Conservation (phyloP, 2,329 filamentous ascomycete species). For the Colletotrichum simmondsii region DNA sequence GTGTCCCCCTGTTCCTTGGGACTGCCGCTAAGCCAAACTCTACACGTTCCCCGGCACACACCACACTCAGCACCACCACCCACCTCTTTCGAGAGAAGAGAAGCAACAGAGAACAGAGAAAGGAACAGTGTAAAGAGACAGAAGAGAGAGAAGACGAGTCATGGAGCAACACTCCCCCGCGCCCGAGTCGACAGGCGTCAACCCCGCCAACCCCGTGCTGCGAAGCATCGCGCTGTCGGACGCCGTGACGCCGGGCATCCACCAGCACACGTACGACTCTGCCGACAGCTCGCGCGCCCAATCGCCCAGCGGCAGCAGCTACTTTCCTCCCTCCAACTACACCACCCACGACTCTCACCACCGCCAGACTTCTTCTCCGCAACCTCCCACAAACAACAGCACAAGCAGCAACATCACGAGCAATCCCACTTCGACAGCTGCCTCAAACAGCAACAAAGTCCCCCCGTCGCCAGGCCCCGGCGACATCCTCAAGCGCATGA, state of each 20-base stretch:
- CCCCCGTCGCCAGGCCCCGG: constrained; percentile 31
- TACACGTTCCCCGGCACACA: constrained; percentile 1
- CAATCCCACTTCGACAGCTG: background rate
- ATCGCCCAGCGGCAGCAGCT: constrained; percentile 36
- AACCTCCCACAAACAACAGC: too few species aligned
- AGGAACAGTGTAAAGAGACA: background rate
- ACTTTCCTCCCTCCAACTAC: constrained; percentile 39
- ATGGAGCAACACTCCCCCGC: constrained; percentile 29
- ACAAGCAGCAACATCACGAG: constrained; percentile 1
- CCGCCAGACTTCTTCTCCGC: background rate
- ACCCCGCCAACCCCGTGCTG: constrained; percentile 33
- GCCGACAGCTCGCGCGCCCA: constrained; percentile 27
- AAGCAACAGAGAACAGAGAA: background rate
- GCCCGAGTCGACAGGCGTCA: background rate
- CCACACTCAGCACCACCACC: background rate
- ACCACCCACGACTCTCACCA: constrained; percentile 8
- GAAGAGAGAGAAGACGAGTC: constrained; percentile 5
- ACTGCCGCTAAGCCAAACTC: constrained; percentile 11
- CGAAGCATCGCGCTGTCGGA: constrained; percentile 35
- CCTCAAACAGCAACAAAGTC: constrained; percentile 18
- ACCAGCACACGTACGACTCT: constrained; percentile 39
- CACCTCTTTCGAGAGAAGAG: too few species aligned
- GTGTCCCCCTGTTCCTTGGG: constrained; percentile 17
- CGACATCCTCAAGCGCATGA: constrained; percentile 57
- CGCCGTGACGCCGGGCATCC: constrained; percentile 44